phyloP scores from a whole-genome alignment of 768 basidiomycete species.

The Rhodotorula taiwanensis region DNA sequence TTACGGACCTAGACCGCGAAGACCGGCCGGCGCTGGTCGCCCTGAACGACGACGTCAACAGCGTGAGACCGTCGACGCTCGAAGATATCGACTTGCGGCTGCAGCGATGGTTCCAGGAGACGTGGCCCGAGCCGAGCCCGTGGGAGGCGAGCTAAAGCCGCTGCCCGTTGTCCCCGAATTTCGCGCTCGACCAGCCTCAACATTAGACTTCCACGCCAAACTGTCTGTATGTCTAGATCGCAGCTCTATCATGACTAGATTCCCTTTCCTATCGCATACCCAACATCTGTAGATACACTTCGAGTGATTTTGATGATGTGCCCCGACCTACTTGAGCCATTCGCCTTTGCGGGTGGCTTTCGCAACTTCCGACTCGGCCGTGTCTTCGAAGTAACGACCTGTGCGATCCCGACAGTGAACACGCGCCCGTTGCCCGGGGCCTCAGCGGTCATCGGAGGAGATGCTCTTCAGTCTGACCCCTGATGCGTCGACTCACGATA shows the following conservation, averaged over 20 bases:
- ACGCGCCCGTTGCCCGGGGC: too few relatives aligned
- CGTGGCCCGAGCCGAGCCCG: neutral
- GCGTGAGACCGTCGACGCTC: neutral
- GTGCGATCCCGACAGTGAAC: too few relatives aligned
- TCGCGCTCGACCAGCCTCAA: too few relatives aligned
- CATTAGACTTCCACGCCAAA: too few relatives aligned
- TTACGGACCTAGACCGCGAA: neutral
- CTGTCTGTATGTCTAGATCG: too few relatives aligned
- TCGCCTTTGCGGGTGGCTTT: constrained; percentile 25
- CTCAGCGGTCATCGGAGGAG: neutral
- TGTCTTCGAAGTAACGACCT: constrained; percentile 9
- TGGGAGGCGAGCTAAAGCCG: constrained; percentile 9
- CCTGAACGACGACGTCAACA: constrained; percentile 21
- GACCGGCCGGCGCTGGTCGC: constrained; percentile 23
- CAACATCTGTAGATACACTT: too few relatives aligned
- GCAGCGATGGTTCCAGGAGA: constrained; percentile 6
- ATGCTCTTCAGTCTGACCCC: too few relatives aligned
- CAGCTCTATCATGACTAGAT: too few relatives aligned
- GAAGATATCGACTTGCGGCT: constrained; percentile 1
- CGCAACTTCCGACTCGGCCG: constrained; percentile 27
- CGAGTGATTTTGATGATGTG: too few relatives aligned
- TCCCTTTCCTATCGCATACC: too few relatives aligned
- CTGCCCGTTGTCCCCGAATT: too few relatives aligned
- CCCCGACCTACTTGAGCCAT: constrained; percentile 25
- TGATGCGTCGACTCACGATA: constrained; percentile 5